Base-by-base conservation (phyloP, 2,329 filamentous ascomycete genomes). In the Plectosphaerella sp. region DNA sequence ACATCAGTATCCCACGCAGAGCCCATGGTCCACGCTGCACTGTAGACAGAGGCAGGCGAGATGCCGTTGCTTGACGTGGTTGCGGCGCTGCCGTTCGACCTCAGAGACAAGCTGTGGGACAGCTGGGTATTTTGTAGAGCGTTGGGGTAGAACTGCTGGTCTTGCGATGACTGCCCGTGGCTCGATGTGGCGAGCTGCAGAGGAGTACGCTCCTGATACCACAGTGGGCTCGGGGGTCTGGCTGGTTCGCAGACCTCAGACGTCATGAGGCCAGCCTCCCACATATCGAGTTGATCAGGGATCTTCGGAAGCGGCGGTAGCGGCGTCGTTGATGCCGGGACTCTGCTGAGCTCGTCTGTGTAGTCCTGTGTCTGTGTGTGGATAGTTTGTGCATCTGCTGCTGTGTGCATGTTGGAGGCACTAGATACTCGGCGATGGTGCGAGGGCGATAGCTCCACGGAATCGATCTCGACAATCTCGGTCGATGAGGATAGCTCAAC, bases 391-490 rank as follows among this genome's bases (percentile, higher is more conserved):
- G 6, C 41, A 20, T 43, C n/a, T 20, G n/a, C 41, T 43, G 41
- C 3, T 12, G 16, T n/a, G 20, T 11, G 25, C 41, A 15, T 8
- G 47, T 18, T 16, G 39, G 45, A 10, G 42, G 11, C 28, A 33
- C 28, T 33, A 12, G 28, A 33, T 12, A 33, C 8, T 7, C 28
- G 28, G 28, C 11, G 28, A 12, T 33, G 28, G 8, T 33, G 28
- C 11, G 50, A 45, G 14, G 48, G 59, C 53, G 67, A 61, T 47
- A 78, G 62, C 55, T 78, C 72, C 45, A 61, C 66, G 5, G 78
- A 79, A 61, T 79, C 78, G 54, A 80, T 72, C 58, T 82, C 79
- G 53, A 77, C 65, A 45, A 81, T 78, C 62, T 78, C 76, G 47
- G 67, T 76, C 6, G 75, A 72, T n/a, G 70, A 72, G 16, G 70